Base-by-base conservation (phyloP, 192 early-diverging fungal species). In the Gigaspora rosea region DNA sequence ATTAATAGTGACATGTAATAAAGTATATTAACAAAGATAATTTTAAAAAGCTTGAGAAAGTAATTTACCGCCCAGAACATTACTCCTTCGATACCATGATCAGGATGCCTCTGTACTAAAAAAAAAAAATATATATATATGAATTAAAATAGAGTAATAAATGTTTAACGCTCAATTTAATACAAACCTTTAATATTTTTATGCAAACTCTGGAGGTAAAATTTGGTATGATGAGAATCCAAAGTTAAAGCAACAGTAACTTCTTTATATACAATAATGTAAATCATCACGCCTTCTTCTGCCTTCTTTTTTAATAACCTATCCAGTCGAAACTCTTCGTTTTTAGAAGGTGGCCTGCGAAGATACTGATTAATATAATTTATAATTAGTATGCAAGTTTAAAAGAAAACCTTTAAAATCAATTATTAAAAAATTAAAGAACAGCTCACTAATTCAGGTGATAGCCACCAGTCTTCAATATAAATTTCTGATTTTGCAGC, bases 391-490 rank as follows among this genome's bases (percentile, higher is more conserved):
- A 62, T 69, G n/a, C 32, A 48, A 4, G 22, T 10, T 22, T 20
- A 10, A 22, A 62, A 13, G n/a, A 27, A 7, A 48, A 58, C 13
- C 62, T 54, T 41, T 35, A 20, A 51, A 16, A 50, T 33, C 33
- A 65, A 41, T 41, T 41, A 41, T 41, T 41, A 41, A 41, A 41
- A 0, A 41, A 41, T 41, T 41, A 41, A 41, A 7, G 2, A 41
- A 41, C 41, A 41, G 3, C 49, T 57, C 72, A 86, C 85, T 75
- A 95, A 59, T 75, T 95, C 93, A 46, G 94, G 94, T 48, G 90
- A 88, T 72, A 96, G 83, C 91, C 94, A 96, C 94, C 94, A 95
- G 84, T 94, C 94, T 36, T 85, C 89, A 78, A 92, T 90, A 78
- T 88, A 92, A 75, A 93, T 92, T 61, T 79, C 79, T 47, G 83